Conservation (phyloP, 2,329 filamentous ascomycete species). For the Sarocladium brachiariae region DNA sequence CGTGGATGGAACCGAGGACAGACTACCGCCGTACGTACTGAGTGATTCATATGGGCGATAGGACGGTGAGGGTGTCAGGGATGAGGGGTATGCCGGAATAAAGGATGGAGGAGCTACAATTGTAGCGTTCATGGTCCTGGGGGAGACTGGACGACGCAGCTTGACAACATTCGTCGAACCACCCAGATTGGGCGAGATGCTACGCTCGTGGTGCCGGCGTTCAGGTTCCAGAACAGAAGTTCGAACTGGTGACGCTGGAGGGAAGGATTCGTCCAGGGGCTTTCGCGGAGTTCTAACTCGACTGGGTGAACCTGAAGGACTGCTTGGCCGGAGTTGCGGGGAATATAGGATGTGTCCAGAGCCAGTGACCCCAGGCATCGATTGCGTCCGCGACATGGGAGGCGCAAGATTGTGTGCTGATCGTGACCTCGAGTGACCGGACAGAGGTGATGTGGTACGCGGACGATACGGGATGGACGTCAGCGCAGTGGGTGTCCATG, state of each 20-base stretch:
- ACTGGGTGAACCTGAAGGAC: conserved; percentile 47
- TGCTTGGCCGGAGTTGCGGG: conserved; percentile 44
- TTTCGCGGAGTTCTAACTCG: conserved; percentile 48
- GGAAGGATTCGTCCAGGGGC: conserved; percentile 54
- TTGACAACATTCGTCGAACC: conserved; percentile 25
- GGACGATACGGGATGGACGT: conserved; percentile 49
- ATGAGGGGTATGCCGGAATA: conserved; percentile 39
- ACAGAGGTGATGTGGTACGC: conserved; percentile 55
- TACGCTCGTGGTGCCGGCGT: conserved; percentile 42
- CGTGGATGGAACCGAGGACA: conserved; percentile 68
- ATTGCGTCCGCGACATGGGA: conserved; percentile 56
- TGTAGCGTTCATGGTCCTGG: conserved; percentile 40
- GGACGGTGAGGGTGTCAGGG: conserved; percentile 42
- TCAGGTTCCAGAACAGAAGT: conserved; percentile 50
- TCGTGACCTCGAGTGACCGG: conserved; percentile 51
- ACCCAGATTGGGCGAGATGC: conserved; percentile 42
- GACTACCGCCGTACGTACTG: conserved; percentile 38
- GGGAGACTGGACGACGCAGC: conserved; percentile 48
- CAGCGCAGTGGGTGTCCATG: conserved; percentile 34
- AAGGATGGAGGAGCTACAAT: conserved; percentile 26
- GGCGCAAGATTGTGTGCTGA: conserved; percentile 49
- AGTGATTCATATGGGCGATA: conserved; percentile 42
- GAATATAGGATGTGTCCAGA: conserved; percentile 51
- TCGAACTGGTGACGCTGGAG: conserved; percentile 45
- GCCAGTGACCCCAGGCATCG: conserved; percentile 55